Conservation (phyloP, 257 asterid genomes). For the Echium plantagineum region DNA sequence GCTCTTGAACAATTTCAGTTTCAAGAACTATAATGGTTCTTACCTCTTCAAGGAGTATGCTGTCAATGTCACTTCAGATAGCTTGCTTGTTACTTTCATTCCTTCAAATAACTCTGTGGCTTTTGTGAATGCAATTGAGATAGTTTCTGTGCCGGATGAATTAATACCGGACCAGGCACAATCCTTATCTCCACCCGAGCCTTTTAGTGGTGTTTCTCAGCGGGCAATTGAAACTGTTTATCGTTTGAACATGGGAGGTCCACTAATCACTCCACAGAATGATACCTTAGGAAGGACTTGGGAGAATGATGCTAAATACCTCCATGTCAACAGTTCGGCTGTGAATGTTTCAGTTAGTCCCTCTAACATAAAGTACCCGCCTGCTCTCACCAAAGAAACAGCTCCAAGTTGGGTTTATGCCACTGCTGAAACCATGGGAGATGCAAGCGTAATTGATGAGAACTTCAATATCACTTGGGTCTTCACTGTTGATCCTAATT, state of each 20-base stretch:
- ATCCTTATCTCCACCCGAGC: slow-evolving; percentile 20
- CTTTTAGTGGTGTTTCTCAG: slow-evolving; percentile 25
- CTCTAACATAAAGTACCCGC: slow-evolving; percentile 14
- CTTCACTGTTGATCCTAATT: slow-evolving; percentile 29
- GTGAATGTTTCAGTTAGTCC: slow-evolving; percentile 25
- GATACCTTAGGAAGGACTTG: slow-evolving; percentile 38
- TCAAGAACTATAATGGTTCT: slow-evolving; percentile 25
- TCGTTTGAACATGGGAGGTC: slow-evolving; percentile 44
- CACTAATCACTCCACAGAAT: slow-evolving; percentile 29
- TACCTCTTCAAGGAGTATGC: slow-evolving; percentile 29
- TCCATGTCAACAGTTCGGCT: slow-evolving; percentile 36
- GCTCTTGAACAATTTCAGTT: slow-evolving; percentile 34
- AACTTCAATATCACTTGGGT: slow-evolving; percentile 43
- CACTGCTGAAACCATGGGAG: slow-evolving; percentile 38
- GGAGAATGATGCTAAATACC: slow-evolving; percentile 34
- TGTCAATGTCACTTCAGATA: slow-evolving; percentile 25
- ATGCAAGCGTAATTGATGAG: slow-evolving; percentile 25
- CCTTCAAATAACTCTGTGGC: slow-evolving; percentile 35
- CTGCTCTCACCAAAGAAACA: slow-evolving; percentile 21
- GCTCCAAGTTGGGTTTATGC: slow-evolving; percentile 42
- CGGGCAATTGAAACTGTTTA: slow-evolving; percentile 30
- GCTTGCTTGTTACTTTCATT: slow-evolving; percentile 25
- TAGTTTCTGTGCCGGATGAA: slow-evolving; percentile 31
- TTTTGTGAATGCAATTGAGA: slow-evolving; percentile 34
- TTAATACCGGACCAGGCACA: slow-evolving; percentile 27